A percentile compares a stretch with the other conserved stretches of the same genome.
phyloP scores from a whole-genome alignment of 176 grass and related monocot species.

The Poa annua region DNA sequence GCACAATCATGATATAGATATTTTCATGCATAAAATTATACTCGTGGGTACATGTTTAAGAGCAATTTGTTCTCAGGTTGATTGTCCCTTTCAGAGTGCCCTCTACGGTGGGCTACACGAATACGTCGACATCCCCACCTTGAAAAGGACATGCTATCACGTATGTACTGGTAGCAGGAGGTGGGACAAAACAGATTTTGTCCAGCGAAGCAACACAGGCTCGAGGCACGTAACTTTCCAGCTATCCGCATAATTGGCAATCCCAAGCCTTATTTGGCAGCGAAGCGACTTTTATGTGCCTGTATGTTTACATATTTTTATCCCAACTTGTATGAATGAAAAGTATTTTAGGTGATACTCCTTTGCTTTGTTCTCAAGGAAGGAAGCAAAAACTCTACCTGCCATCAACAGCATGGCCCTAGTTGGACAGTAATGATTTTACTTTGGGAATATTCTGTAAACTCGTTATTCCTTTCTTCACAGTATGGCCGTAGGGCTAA shows the following conservation, averaged over 20 bases:
- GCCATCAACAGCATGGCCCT: not conserved
- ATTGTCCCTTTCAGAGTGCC: not conserved
- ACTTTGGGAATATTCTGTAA: not conserved
- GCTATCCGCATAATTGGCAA: not conserved
- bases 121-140: not conserved
- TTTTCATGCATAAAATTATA: conserved; percentile 7
- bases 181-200: not conserved
- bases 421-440: not conserved
- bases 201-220: conserved; percentile 18
- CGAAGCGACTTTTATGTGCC: not conserved
- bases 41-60: not conserved
- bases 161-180: too few species aligned
- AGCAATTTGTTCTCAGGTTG: conserved; percentile 11
- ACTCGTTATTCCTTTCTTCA: not conserved
- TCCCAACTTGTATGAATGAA: conserved; percentile 29
- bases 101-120: not conserved
- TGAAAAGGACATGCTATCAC: not conserved
- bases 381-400: not conserved
- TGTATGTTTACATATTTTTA: not conserved
- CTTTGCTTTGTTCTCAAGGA: conserved; percentile 29
- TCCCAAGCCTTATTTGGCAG: not conserved
- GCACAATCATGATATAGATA: not conserved
- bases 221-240: not conserved
- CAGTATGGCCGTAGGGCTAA: not conserved
- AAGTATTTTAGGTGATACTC: not conserved